A percentile compares a stretch with the other conserved stretches of the same genome.
These are phyloP conservation scores for Suzukiozyma palmioleophila DNA, from an alignment of 1,139 yeast genomes.

Conservation along the genomic window DNA sequence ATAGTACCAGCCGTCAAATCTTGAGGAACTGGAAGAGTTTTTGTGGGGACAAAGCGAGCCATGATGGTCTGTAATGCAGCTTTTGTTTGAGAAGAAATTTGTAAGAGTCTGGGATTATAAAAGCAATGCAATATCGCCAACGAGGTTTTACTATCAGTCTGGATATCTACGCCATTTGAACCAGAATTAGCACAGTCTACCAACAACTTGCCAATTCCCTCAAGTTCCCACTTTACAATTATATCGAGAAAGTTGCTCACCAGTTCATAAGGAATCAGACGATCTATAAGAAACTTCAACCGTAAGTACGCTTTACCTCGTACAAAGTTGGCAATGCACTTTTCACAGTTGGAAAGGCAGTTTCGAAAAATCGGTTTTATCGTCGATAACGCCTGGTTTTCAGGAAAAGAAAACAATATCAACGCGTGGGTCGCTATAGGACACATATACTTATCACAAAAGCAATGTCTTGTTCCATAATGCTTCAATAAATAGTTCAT, in stretches of 20 bases:
- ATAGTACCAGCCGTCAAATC: slow-evolving; percentile 44
- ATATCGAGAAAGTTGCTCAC: slow-evolving; percentile 48
- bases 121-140: slow-evolving; percentile 1
- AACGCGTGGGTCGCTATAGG: slow-evolving; percentile 51
- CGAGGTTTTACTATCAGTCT: background rate
- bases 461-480: slow-evolving; percentile 39
- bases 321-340: slow-evolving; percentile 51
- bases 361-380: slow-evolving; percentile 36
- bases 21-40: slow-evolving; percentile 9
- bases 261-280: slow-evolving; percentile 45
- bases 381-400: slow-evolving; percentile 38
- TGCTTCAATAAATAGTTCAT: slow-evolving; percentile 21
- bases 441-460: slow-evolving; percentile 48
- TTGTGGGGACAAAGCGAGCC: slow-evolving; percentile 17
- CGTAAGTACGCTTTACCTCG: slow-evolving; percentile 49
- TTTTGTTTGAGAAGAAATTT: slow-evolving; percentile 19
- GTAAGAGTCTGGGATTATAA: slow-evolving; percentile 1
- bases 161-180: background rate
- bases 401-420: slow-evolving; percentile 57
- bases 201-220: slow-evolving; percentile 10
- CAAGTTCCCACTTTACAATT: slow-evolving; percentile 51
- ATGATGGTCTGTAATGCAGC: slow-evolving; percentile 19
- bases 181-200: background rate
- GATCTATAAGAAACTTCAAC: slow-evolving; percentile 45
- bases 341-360: slow-evolving; percentile 42